Evolutionary conservation across 768 basidiomycete species (phyloP).

Genomic region (Boletus tomentosulus): DNA sequence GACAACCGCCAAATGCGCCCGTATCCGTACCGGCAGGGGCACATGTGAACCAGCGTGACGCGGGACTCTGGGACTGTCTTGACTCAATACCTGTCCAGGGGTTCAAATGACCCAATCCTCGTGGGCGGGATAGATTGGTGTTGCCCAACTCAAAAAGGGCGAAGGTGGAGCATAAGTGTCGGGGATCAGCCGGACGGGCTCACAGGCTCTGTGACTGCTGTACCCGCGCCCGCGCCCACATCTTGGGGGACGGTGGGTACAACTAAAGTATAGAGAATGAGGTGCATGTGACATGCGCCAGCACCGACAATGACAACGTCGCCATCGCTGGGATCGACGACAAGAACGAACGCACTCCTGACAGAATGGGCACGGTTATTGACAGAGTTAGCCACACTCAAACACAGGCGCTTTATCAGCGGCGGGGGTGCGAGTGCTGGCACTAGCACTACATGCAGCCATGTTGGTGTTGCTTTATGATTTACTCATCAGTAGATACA

Average conservation of each 20-base stretch:
- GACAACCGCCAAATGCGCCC: conserved; percentile 2
- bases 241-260: no score
- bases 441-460: no score
- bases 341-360: conserved; percentile 46
- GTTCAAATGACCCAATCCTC: conserved; percentile 24
- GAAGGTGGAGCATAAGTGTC: conserved; percentile 9
- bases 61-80: conserved; percentile 19
- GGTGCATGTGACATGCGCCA: no score
- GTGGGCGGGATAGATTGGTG: conserved; percentile 4
- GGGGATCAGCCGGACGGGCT: no score
- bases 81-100: conserved; percentile 10
- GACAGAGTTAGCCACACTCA: conserved; percentile 49
- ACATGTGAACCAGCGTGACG: neutral
- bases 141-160: conserved; percentile 19
- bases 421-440: neutral
- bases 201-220: neutral
- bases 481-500: neutral
- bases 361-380: conserved; percentile 55
- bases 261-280: neutral
- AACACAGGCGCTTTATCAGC: conserved; percentile 19
- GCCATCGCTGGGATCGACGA: conserved; percentile 29
- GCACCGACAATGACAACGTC: neutral
- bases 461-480: no score
- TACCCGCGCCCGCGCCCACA: neutral
- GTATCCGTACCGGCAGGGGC: neutral